Evolutionary conservation across 176 grass and related monocot genomes (phyloP).

Genomic region (Cymbopogon citratus): DNA sequence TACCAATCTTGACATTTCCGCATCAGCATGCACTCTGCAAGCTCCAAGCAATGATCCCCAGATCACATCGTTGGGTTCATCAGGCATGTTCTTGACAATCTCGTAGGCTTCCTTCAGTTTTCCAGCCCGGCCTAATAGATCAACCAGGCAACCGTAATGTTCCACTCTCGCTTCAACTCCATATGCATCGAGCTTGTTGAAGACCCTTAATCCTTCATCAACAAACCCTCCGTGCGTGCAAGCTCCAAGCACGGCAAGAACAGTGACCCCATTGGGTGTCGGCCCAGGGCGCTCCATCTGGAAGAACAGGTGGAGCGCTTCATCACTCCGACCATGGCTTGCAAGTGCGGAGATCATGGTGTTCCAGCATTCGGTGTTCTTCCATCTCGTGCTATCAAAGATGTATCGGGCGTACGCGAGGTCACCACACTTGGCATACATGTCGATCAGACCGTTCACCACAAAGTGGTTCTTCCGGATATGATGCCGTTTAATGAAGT

Average conservation of each 20-base stretch:
- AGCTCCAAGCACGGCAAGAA: constrained; percentile 55
- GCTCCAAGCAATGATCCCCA: constrained; percentile 65
- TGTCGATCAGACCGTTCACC: constrained; percentile 66
- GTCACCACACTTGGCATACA: constrained; percentile 75
- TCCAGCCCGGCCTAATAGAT: constrained; percentile 63
- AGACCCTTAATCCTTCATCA: constrained; percentile 61
- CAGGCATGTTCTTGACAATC: constrained; percentile 50
- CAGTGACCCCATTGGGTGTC: constrained; percentile 43
- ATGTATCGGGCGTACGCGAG: constrained; percentile 26
- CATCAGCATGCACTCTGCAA: constrained; percentile 41
- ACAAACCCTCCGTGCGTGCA: constrained; percentile 61
- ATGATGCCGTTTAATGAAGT: constrained; percentile 34
- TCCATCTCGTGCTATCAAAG: constrained; percentile 42
- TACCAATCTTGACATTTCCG: constrained; percentile 37
- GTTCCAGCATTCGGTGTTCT: constrained; percentile 57
- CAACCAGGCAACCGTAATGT: constrained; percentile 59
- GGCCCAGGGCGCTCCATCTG: constrained; percentile 47
- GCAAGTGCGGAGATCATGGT: constrained; percentile 66
- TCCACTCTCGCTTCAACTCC: constrained; percentile 44
- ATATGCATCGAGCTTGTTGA: constrained; percentile 37
- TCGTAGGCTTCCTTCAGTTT: constrained; percentile 47
- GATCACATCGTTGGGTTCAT: constrained; percentile 59
- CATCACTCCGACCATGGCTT: constrained; percentile 37
- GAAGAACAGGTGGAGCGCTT: constrained; percentile 43
- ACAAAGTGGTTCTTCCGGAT: constrained; percentile 62